These are phyloP conservation scores for Tetradesmus lagerheimii DNA, from an alignment of 139 green algal species.

Conservation along the genomic window DNA sequence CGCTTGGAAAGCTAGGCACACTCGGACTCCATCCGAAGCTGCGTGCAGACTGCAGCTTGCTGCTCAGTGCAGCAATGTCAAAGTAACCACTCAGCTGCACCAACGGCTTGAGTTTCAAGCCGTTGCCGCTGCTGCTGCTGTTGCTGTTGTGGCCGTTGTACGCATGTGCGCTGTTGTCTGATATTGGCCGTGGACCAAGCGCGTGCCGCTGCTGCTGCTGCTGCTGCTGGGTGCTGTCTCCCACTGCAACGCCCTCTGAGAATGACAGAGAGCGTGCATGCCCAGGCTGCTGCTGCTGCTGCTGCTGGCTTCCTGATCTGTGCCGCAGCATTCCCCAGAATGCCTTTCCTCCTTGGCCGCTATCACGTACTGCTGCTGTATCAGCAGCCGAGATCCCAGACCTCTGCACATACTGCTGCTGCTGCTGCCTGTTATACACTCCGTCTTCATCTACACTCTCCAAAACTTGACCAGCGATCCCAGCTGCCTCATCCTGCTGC, in stretches of 20 bases:
- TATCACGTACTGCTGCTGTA: neutral
- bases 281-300: conserved; percentile 5
- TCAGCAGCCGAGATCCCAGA: neutral
- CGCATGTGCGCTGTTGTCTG: neutral
- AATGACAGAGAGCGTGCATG: neutral
- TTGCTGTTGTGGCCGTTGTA: neutral
- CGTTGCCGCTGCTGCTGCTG: conserved; percentile 7
- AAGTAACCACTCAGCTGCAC: neutral
- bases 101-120: neutral
- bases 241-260: neutral
- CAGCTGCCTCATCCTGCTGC: neutral
- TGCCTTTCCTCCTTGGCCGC: neutral
- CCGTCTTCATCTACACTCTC: neutral
- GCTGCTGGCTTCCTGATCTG: neutral
- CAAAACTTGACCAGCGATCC: neutral
- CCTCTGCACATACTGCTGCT: neutral
- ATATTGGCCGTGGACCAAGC: neutral
- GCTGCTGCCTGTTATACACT: neutral
- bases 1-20: neutral
- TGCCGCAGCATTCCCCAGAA: conserved; percentile 1
- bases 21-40: neutral
- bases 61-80: neutral
- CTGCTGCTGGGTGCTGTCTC: neutral
- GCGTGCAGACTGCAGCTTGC: neutral
- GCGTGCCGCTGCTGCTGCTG: neutral